phyloP scores from a whole-genome alignment of 495 filamentous ascomycete genomes.

The Evernia prunastri region DNA sequence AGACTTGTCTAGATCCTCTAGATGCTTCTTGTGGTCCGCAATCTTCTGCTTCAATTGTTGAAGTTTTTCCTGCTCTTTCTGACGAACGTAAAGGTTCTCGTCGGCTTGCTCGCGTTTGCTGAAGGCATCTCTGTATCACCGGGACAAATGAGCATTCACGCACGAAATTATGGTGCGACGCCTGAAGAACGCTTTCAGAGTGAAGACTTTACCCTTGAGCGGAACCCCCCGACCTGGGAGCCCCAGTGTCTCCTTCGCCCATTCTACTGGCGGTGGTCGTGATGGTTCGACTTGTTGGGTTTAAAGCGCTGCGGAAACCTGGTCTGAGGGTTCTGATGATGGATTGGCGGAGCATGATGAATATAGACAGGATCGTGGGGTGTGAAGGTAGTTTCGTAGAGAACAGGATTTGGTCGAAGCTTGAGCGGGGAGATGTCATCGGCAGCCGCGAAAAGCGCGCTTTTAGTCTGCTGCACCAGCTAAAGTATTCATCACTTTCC shows the following conservation, averaged over 20 bases:
- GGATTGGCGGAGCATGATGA: conserved; percentile 59
- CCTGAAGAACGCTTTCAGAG: neutral
- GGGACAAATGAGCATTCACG: neutral
- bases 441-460: conserved; percentile 15
- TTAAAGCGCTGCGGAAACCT: conserved; percentile 40
- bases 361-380: neutral
- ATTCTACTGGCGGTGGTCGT: conserved; percentile 55
- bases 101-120: conserved; percentile 80
- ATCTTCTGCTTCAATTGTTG: conserved; percentile 69
- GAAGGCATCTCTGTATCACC: conserved; percentile 67
- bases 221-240: conserved; percentile 43
- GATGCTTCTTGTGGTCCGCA: conserved; percentile 66
- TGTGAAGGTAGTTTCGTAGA: neutral
- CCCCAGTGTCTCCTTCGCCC: conserved; percentile 63
- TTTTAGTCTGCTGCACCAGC: neutral
- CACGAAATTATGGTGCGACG: too few species aligned
- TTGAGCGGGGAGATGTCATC: conserved; percentile 16
- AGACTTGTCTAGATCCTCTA: conserved; percentile 75
- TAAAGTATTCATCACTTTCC: neutral
- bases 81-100: conserved; percentile 74
- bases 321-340: conserved; percentile 51
- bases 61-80: conserved; percentile 79
- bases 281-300: conserved; percentile 53
- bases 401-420: conserved; percentile 13
- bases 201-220: conserved; percentile 31